A percentile compares a stretch with the other conserved stretches of the same genome.
Evolutionary conservation across 2,329 filamentous ascomycete species (phyloP).

Genomic region (Zymoseptoria tritici): DNA sequence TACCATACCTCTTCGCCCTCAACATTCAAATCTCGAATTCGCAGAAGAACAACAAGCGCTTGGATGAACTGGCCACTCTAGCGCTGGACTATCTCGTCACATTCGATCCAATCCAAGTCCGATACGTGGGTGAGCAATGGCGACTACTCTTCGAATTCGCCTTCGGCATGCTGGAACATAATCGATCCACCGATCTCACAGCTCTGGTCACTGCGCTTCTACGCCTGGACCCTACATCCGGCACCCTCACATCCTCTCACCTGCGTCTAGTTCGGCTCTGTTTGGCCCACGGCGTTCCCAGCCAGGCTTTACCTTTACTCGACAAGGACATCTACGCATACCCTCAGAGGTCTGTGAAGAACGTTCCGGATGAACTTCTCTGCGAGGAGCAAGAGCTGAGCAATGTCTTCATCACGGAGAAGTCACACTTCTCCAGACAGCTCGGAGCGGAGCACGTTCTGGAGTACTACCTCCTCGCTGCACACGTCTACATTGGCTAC

Average conservation of each 20-base stretch:
- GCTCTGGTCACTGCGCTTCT: constrained; percentile 49
- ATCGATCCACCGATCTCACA: constrained; percentile 21
- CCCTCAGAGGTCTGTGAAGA: constrained; percentile 36
- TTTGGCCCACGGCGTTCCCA: constrained; percentile 45
- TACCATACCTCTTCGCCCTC: constrained; percentile 53
- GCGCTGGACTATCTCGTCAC: constrained; percentile 40
- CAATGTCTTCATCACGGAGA: constrained; percentile 52
- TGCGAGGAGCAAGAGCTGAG: constrained; percentile 38
- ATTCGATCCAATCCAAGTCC: constrained; percentile 49
- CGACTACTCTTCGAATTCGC: constrained; percentile 36
- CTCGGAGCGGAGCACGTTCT: constrained; percentile 49
- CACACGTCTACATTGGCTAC: constrained; percentile 40
- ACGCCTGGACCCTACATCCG: constrained; percentile 58
- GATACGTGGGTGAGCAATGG: constrained; percentile 47
- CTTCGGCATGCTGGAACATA: constrained; percentile 6
- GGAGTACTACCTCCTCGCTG: constrained; percentile 46
- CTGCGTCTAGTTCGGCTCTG: constrained; percentile 52
- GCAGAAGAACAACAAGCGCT: constrained; percentile 24
- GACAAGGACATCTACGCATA: constrained; percentile 61
- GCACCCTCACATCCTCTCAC: constrained; percentile 60
- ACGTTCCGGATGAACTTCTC: constrained; percentile 33
- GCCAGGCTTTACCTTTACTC: constrained; percentile 53
- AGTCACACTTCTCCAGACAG: constrained; percentile 49
- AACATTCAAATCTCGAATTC: constrained; percentile 28
- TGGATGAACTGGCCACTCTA: constrained; percentile 41